Evolutionary conservation across 148 eudicot species (phyloP).

Genomic region (Rhododendron williamsianum): DNA sequence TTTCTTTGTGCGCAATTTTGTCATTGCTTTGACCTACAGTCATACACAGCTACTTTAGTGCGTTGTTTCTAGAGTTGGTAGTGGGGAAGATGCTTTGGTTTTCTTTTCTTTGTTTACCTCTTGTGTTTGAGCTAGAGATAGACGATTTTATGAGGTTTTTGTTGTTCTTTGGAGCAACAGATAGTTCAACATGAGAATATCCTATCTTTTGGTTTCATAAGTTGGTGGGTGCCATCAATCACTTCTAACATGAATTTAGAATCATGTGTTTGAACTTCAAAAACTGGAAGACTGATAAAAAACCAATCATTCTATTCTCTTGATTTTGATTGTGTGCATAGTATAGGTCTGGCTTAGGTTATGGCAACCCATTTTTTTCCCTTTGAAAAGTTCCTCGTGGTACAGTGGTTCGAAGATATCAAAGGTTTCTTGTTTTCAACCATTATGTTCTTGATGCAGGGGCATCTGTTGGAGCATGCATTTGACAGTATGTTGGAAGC

Average conservation of each 20-base stretch:
- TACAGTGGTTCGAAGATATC: not conserved
- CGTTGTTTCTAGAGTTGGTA: not conserved
- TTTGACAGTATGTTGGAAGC: constrained; percentile 66
- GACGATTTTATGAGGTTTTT: not conserved
- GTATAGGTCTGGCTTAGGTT: not conserved
- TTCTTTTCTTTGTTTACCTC: not conserved
- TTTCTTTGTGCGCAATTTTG: not conserved
- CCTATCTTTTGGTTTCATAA: not conserved
- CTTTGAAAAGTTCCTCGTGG: not conserved
- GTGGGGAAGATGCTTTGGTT: not conserved
- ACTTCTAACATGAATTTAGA: not conserved
- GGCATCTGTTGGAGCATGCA: constrained; percentile 78
- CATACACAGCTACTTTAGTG: not conserved
- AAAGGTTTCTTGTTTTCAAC: not conserved
- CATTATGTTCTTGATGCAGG: constrained; percentile 31
- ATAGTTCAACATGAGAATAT: not conserved
- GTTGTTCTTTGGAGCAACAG: not conserved
- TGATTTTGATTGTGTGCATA: not conserved
- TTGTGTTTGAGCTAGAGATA: not conserved
- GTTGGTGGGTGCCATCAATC: not conserved
- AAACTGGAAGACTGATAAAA: not conserved
- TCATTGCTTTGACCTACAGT: not conserved
- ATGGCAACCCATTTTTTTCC: not conserved
- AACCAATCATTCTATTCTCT: not conserved
- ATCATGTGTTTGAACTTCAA: not conserved